Evolutionary conservation across 257 asterid species (phyloP).

Genomic region (Solanum gracilifrons): DNA sequence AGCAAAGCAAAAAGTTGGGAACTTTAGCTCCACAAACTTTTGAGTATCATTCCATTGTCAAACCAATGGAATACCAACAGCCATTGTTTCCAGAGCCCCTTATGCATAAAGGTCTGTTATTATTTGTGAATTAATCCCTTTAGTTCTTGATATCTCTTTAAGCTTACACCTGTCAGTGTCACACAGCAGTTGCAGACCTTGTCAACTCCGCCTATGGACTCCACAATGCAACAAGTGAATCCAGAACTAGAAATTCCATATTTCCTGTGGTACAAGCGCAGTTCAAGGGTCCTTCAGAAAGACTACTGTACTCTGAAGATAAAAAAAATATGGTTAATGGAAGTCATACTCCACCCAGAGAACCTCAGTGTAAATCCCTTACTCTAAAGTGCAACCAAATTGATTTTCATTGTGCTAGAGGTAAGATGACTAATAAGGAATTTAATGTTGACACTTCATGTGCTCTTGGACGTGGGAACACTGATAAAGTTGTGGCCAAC

Average conservation of each 20-base stretch:
- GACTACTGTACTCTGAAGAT: conserved; percentile 7
- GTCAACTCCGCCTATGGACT: conserved; percentile 12
- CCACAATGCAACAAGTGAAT: conserved; percentile 14
- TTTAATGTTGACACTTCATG: neutral
- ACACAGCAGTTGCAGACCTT: conserved; percentile 22
- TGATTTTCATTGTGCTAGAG: conserved; percentile 15
- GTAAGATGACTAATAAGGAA: conserved; percentile 10
- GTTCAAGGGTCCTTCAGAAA: conserved; percentile 9
- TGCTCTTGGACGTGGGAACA: conserved; percentile 10
- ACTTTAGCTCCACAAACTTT: conserved; percentile 9
- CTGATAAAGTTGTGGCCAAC: conserved; percentile 8
- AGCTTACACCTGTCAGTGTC: neutral
- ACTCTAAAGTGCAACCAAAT: conserved; percentile 11
- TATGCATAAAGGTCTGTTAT: conserved; percentile 15
- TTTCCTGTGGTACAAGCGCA: conserved; percentile 13
- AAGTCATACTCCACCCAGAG: conserved; percentile 10
- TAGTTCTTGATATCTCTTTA: neutral
- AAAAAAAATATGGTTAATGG: conserved; percentile 5
- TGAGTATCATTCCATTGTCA: conserved; percentile 4
- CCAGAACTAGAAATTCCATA: conserved; percentile 3
- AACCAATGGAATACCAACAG: conserved; percentile 7
- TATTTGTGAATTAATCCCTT: neutral
- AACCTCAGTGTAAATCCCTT: conserved; percentile 10
- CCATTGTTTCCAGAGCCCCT: conserved; percentile 16
- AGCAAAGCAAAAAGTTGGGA: conserved; percentile 19